phyloP scores from a whole-genome alignment of 495 filamentous ascomycete genomes.

The Acidomyces sp. region DNA sequence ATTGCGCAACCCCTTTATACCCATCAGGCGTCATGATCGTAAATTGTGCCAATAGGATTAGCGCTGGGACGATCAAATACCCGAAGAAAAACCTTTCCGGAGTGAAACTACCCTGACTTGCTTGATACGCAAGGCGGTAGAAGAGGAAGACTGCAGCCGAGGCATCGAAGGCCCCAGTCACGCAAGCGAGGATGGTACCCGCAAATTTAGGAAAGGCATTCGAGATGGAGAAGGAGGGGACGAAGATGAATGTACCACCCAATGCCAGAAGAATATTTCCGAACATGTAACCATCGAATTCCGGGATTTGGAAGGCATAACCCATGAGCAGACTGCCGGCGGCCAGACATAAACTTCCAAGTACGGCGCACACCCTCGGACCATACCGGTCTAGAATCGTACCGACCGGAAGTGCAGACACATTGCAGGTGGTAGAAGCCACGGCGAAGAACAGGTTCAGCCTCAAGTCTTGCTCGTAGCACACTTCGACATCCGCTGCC shows the following conservation, averaged over 20 bases:
- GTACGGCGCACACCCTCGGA: conserved; percentile 60
- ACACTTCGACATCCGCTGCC: conserved; percentile 47
- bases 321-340: conserved; percentile 57
- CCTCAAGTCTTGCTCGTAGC: conserved; percentile 58
- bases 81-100: conserved; percentile 59
- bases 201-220: conserved; percentile 78
- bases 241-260: conserved; percentile 82
- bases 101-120: conserved; percentile 45
- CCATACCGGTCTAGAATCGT: conserved; percentile 77
- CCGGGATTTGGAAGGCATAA: conserved; percentile 46
- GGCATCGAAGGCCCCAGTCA: conserved; percentile 84
- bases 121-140: conserved; percentile 63
- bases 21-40: conserved; percentile 64
- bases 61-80: conserved; percentile 63
- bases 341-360: conserved; percentile 55
- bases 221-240: conserved; percentile 77
- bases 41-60: conserved; percentile 57
- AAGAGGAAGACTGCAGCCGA: conserved; percentile 73
- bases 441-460: conserved; percentile 28
- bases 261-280: conserved; percentile 74
- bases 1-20: conserved; percentile 80
- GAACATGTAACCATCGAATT: conserved; percentile 58
- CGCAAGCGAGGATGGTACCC: conserved; percentile 66
- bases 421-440: conserved; percentile 59
- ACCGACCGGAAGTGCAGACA: conserved; percentile 70